Base-by-base conservation (phyloP, 192 early-diverging fungal genomes). In the Lunasporangiospora selenospora region DNA sequence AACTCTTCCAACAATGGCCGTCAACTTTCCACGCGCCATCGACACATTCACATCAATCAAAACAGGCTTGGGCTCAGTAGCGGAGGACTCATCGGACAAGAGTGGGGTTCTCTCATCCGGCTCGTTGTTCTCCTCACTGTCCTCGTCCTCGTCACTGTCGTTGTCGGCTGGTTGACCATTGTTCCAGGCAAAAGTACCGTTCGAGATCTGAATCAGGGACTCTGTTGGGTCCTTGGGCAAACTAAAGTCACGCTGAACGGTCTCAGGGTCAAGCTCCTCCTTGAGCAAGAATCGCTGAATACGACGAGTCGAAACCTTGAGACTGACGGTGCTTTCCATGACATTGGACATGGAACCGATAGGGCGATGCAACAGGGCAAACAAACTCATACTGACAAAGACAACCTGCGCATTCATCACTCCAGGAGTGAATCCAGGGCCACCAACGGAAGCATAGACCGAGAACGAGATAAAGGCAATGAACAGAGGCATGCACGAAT, bases 341-440 rank as follows among this genome's bases (percentile, higher is more conserved):
- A 96, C 85, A 37, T 58, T 79, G 0, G 94, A 92, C 58, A 98
- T 90, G 24, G 87, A 77, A 29, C 80, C 54, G 9, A 97, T 75
- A 44, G 97, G 94, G 78, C 93, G 91, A 71, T 87, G 86, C 33
- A 98, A 76, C 36, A 96, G 75, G 73, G 92, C 92, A 82, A 99
- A 97, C 16, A 99, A 76, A 4, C 90, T 79, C 38, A 99, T 76
- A 2, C 91, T 86, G 6, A 95, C 94, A 76, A 98, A 98, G 0
- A 92, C 87, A 44, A 91, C 65, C 58, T 85, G 77, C 13, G 86
- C 76, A 3, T 83, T 88, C 36, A 96, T 59, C 8, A 44, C 50
- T 16, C 65, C 65, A 13, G 30, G 65, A 6, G 40, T 67, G 29
- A 61, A 56, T 2, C 32, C 52, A 3, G 59, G 67, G 3, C 67